These are phyloP conservation scores for Phlegmacium glaucopus DNA, from an alignment of 768 basidiomycete genomes.

Conservation along the genomic window DNA sequence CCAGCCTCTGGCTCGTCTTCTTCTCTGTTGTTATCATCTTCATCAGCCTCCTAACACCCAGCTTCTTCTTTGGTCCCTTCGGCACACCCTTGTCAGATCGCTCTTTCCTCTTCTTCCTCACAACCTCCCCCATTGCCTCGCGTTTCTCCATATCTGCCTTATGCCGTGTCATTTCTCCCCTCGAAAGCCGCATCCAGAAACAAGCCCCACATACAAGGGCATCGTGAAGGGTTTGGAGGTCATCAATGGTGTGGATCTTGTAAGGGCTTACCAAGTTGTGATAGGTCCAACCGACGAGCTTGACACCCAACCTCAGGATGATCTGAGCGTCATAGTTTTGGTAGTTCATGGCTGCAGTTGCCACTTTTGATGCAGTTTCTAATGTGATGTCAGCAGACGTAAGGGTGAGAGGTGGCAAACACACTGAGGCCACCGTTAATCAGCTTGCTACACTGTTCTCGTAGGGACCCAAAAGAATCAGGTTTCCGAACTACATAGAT, in stretches of 20 bases:
- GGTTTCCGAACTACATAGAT: too few species aligned
- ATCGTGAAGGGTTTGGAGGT: conserved; percentile 2
- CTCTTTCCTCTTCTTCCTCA: conserved; percentile 1
- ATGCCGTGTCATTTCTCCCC: not conserved
- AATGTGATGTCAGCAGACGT: too few species aligned
- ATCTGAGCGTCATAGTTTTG: too few species aligned
- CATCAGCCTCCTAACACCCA: too few species aligned
- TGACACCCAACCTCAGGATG: too few species aligned
- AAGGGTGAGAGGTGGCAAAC: too few species aligned
- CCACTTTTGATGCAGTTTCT: too few species aligned
- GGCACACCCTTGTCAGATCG: conserved; percentile 1
- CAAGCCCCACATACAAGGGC: conserved; percentile 2
- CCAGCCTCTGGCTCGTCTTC: not conserved
- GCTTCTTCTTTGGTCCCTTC: not conserved
- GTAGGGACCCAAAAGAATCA: too few species aligned
- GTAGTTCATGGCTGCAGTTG: too few species aligned
- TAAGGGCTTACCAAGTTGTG: not conserved
- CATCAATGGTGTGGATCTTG: not conserved
- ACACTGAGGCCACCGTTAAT: too few species aligned
- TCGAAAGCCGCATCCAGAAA: conserved; percentile 1
- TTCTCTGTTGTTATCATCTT: not conserved
- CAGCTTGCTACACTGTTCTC: too few species aligned
- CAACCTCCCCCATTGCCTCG: conserved; percentile 3
- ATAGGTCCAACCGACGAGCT: too few species aligned
- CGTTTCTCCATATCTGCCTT: not conserved